These are phyloP conservation scores for Buxus sempervirens DNA, from an alignment of 164 flowering plant genomes.

Conservation along the genomic window DNA sequence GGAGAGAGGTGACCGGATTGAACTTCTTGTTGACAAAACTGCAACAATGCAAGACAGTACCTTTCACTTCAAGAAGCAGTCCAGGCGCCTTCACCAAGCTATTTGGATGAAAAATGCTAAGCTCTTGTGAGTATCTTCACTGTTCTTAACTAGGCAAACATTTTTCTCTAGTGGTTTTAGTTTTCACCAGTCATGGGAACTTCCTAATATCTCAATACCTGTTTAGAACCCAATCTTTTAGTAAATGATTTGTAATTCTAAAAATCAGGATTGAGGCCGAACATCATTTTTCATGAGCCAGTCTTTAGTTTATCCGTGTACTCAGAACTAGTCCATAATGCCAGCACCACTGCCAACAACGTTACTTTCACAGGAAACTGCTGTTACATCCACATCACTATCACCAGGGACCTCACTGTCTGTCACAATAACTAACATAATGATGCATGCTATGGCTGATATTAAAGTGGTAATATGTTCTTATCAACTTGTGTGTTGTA, in stretches of 20 bases:
- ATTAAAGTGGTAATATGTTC: too few species aligned
- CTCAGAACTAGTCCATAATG: too few species aligned
- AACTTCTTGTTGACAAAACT: slow-evolving; percentile 96
- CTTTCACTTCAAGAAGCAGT: slow-evolving; percentile 91
- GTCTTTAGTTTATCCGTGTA: too few species aligned
- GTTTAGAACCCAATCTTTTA: neutral
- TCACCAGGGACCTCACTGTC: too few species aligned
- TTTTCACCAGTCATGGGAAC: neutral
- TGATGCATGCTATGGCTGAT: too few species aligned
- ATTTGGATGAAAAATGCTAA: slow-evolving; percentile 98
- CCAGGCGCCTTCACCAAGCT: slow-evolving; percentile 80
- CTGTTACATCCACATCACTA: too few species aligned
- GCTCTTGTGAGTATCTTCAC: slow-evolving; percentile 64
- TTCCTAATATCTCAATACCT: neutral
- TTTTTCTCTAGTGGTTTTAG: neutral
- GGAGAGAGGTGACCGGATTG: slow-evolving; percentile 93
- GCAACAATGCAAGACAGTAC: slow-evolving; percentile 95
- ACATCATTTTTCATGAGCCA: too few species aligned
- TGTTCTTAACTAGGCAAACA: neutral
- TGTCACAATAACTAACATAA: too few species aligned
- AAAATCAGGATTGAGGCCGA: neutral
- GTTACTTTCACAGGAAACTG: too few species aligned
- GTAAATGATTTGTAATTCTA: neutral
- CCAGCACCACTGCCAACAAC: too few species aligned
- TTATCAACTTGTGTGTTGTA: too few species aligned